These are phyloP conservation scores for Aspergillus saccharolyticus DNA, from an alignment of 495 filamentous ascomycete species.

Conservation along the genomic window DNA sequence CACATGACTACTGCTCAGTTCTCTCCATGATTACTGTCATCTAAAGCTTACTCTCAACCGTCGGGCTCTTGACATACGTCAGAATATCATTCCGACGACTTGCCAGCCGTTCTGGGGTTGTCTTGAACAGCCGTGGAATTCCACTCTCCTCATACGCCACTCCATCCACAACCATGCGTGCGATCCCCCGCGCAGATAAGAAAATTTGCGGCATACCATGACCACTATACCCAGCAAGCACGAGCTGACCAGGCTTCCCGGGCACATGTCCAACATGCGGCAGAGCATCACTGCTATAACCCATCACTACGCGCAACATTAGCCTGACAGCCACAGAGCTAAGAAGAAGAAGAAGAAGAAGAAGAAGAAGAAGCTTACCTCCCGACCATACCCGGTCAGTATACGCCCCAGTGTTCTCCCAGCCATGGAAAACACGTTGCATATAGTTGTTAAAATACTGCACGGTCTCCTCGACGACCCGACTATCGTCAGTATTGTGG, in stretches of 20 bases:
- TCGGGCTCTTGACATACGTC: not conserved
- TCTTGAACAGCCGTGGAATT: constrained; percentile 37
- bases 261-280: constrained; percentile 46
- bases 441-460: constrained; percentile 47
- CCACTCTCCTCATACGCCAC: constrained; percentile 33
- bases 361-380: constrained; percentile 26
- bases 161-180: constrained; percentile 36
- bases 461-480: constrained; percentile 33
- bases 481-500: constrained; percentile 45
- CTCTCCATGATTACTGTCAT: not conserved
- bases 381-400: constrained; percentile 50
- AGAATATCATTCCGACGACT: constrained; percentile 21
- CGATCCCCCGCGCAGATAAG: constrained; percentile 40
- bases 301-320: constrained; percentile 29
- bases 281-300: constrained; percentile 35
- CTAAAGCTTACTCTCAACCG: not conserved
- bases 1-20: not conserved
- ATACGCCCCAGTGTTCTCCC: constrained; percentile 42
- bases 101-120: constrained; percentile 27
- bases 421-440: constrained; percentile 43
- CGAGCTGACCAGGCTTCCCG: constrained; percentile 33
- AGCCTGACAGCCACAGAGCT: not conserved
- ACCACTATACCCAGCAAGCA: constrained; percentile 47
- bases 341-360: too few relatives aligned
- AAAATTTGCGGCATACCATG: constrained; percentile 50